A percentile compares a stretch with the other conserved stretches of the same genome.
Evolutionary conservation across 1,284 basidiomycete genomes (phyloP).

Genomic region (Irpex sp.): DNA sequence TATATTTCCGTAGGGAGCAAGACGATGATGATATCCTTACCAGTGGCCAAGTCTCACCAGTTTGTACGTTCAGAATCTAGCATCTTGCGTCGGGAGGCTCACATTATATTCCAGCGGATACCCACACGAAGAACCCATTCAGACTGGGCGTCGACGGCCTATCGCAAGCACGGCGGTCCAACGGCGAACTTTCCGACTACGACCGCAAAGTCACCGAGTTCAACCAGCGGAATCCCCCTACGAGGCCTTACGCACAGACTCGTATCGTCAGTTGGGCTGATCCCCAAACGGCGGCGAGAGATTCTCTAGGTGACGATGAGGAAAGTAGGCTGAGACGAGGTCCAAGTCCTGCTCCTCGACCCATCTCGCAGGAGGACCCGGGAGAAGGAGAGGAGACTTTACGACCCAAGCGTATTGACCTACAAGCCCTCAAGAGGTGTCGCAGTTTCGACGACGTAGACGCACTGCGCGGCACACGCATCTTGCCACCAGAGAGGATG

Average conservation of each 20-base stretch:
- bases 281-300: constrained; percentile 41
- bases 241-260: constrained; percentile 26
- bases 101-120: constrained; percentile 26
- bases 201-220: constrained; percentile 43
- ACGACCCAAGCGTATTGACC: neutral
- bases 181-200: constrained; percentile 40
- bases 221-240: constrained; percentile 38
- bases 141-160: constrained; percentile 30
- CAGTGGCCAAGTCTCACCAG: constrained; percentile 70
- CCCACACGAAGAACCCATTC: constrained; percentile 39
- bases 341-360: constrained; percentile 9
- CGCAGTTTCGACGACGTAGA: constrained; percentile 60
- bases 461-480: constrained; percentile 38
- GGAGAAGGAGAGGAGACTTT: constrained; percentile 12
- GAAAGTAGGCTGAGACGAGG: constrained; percentile 4
- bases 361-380: constrained; percentile 11
- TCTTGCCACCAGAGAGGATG: constrained; percentile 60
- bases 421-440: constrained; percentile 34
- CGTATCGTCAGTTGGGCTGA: constrained; percentile 53
- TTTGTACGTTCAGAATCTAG: constrained; percentile 40
- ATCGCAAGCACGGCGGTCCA: constrained; percentile 36
- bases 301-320: constrained; percentile 20
- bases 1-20: constrained; percentile 26
- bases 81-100: constrained; percentile 1
- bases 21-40: constrained; percentile 66